These are phyloP conservation scores for Saturnispora halmiae DNA, from an alignment of 805 yeast species.

Conservation along the genomic window DNA sequence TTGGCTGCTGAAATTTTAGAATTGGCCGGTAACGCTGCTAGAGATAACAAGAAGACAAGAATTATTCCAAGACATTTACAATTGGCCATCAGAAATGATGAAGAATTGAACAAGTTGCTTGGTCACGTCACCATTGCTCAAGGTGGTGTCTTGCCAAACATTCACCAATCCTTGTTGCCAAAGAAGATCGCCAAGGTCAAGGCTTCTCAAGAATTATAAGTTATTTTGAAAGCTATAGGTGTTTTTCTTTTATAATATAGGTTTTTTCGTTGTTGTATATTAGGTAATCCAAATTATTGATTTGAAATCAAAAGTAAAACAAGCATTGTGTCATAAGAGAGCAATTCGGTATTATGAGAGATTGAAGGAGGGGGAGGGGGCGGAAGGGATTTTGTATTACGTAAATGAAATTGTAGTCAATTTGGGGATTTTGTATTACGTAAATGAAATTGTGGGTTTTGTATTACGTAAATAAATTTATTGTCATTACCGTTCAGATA, in stretches of 20 bases:
- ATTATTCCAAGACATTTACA: constrained; percentile 98
- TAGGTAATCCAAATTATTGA: constrained; percentile 7
- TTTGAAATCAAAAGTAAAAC: neutral
- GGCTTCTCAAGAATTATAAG: constrained; percentile 52
- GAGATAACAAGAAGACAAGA: constrained; percentile 98
- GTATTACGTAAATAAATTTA: too few relatives aligned
- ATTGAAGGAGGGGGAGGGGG: too few relatives aligned
- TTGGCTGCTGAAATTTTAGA: constrained; percentile 97
- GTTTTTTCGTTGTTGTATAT: constrained; percentile 2
- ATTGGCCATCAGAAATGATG: constrained; percentile 98
- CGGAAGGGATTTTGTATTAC: too few relatives aligned
- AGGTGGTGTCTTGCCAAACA: constrained; percentile 99
- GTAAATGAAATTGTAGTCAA: too few relatives aligned
- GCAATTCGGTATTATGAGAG: too few relatives aligned
- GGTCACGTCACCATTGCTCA: constrained; percentile 93
- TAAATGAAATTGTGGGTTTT: too few relatives aligned
- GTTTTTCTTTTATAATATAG: constrained; percentile 12
- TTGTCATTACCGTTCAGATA: too few relatives aligned
- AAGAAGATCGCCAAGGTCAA: constrained; percentile 45
- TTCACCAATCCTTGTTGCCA: constrained; percentile 83
- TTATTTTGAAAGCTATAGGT: constrained; percentile 11
- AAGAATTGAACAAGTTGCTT: constrained; percentile 90
- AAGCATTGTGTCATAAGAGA: neutral
- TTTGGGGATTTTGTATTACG: too few relatives aligned
- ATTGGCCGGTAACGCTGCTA: constrained; percentile 98